Evolutionary conservation across 257 asterid species (phyloP).

Genomic region (Marsdenia floribunda): DNA sequence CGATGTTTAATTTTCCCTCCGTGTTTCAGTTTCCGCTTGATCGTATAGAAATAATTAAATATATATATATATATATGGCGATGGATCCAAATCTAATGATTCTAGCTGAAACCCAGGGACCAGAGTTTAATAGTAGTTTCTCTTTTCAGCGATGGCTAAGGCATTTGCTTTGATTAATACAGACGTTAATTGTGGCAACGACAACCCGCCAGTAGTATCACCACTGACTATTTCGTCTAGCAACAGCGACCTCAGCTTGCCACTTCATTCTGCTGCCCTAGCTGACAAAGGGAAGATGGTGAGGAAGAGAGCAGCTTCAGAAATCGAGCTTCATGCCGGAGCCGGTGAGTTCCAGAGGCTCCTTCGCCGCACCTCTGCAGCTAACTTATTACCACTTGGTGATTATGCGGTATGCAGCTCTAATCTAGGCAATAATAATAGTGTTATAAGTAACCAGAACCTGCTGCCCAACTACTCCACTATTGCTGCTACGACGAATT

Average conservation of each 20-base stretch:
- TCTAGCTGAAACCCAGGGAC: no score
- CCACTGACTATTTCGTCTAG: not conserved
- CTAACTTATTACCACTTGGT: conserved; percentile 10
- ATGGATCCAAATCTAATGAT: not conserved
- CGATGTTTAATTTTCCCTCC: not conserved
- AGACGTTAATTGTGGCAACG: conserved; percentile 15
- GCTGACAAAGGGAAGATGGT: conserved; percentile 36
- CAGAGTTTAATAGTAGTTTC: not conserved
- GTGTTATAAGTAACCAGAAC: no score
- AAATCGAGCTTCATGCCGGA: conserved; percentile 51
- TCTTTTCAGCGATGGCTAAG: conserved; percentile 27
- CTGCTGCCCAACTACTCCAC: conserved; percentile 64
- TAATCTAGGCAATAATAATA: not conserved
- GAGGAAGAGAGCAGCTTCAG: conserved; percentile 79
- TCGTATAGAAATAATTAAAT: not conserved
- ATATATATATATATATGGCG: not conserved
- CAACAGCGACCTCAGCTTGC: conserved; percentile 6
- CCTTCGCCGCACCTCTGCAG: conserved; percentile 40
- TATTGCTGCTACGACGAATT: conserved; percentile 23
- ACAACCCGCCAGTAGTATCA: not conserved
- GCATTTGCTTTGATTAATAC: conserved; percentile 30
- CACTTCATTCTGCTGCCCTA: conserved; percentile 18
- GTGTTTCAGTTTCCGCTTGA: not conserved
- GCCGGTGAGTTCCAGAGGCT: conserved; percentile 27
- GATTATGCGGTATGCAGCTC: conserved; percentile 15